These are phyloP conservation scores for Apiotrichum akiyoshidainum DNA, from an alignment of 1,284 basidiomycete genomes.

Conservation along the genomic window DNA sequence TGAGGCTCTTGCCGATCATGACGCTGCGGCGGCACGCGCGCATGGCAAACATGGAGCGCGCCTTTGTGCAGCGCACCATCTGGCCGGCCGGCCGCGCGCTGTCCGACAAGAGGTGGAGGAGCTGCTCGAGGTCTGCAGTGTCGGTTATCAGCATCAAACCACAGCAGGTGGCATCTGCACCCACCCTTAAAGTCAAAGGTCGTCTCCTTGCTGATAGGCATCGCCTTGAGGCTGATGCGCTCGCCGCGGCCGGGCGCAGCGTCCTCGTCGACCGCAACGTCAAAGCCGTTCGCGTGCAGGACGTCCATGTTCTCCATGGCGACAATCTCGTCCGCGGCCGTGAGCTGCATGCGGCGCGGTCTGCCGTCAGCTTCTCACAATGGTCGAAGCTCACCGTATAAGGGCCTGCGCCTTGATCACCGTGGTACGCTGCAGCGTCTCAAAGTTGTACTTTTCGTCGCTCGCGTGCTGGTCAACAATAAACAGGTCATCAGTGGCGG, in stretches of 20 bases:
- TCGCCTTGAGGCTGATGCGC: constrained; percentile 69
- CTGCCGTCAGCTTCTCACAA: constrained; percentile 51
- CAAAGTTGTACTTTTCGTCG: constrained; percentile 97
- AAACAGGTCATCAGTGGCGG: constrained; percentile 77
- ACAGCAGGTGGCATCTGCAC: too few species aligned
- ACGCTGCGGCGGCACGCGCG: constrained; percentile 93
- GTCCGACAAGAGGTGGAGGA: constrained; percentile 80
- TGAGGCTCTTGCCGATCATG: constrained; percentile 89
- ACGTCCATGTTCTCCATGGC: constrained; percentile 82
- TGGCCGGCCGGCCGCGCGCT: constrained; percentile 61
- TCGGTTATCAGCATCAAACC: not conserved
- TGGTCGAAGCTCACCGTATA: constrained; percentile 61
- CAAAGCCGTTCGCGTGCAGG: constrained; percentile 83
- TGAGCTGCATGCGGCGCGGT: constrained; percentile 73
- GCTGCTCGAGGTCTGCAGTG: constrained; percentile 87
- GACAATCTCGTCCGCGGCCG: constrained; percentile 83
- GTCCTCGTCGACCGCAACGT: constrained; percentile 60
- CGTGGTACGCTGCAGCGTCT: constrained; percentile 82
- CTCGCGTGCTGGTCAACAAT: constrained; percentile 66
- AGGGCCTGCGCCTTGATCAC: constrained; percentile 81
- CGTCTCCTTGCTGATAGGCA: constrained; percentile 86
- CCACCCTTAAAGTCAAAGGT: constrained; percentile 71
- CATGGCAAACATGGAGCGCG: constrained; percentile 93
- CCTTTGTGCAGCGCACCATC: constrained; percentile 86
- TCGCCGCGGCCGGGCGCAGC: constrained; percentile 55